Evolutionary conservation across 1,284 basidiomycete genomes (phyloP).

Genomic region (Phenoliferia sp.): DNA sequence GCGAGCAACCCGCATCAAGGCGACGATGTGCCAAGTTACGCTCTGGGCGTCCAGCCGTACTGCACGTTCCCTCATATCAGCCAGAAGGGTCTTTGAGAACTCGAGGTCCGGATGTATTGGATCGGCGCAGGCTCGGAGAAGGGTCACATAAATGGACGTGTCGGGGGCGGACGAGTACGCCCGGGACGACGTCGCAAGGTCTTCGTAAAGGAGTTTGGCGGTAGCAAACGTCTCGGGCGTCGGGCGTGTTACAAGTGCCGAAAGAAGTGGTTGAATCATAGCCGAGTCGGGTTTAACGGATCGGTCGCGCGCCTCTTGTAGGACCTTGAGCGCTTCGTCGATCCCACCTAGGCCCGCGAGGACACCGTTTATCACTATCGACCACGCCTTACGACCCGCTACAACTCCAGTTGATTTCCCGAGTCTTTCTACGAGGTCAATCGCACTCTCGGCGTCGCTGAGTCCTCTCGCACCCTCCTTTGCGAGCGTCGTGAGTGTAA

Average conservation of each 20-base stretch:
- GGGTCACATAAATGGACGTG: slow-evolving; percentile 20
- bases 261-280: slow-evolving; percentile 28
- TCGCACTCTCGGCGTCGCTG: slow-evolving; percentile 6
- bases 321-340: slow-evolving; percentile 17
- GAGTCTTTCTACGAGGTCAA: slow-evolving; percentile 14
- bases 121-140: slow-evolving; percentile 23
- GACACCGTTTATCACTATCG: slow-evolving; percentile 5
- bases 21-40: slow-evolving; percentile 12
- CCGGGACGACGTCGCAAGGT: slow-evolving; percentile 14
- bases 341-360: slow-evolving; percentile 4
- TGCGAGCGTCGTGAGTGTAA: slow-evolving; percentile 22
- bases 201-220: slow-evolving; percentile 28
- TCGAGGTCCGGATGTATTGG: slow-evolving; percentile 17
- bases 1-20: slow-evolving; percentile 21
- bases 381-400: slow-evolving; percentile 19
- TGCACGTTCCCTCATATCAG: slow-evolving; percentile 22
- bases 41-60: slow-evolving; percentile 15
- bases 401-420: slow-evolving; percentile 7
- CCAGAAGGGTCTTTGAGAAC: slow-evolving; percentile 16
- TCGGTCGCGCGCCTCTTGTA: slow-evolving; percentile 23
- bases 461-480: slow-evolving; percentile 5
- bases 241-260: slow-evolving; percentile 10
- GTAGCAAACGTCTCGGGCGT: slow-evolving; percentile 4
- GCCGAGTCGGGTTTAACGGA: slow-evolving; percentile 20
- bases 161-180: slow-evolving; percentile 16